Conservation (phyloP, 257 asterid genomes). For the Nyctanthes arbortristis region DNA sequence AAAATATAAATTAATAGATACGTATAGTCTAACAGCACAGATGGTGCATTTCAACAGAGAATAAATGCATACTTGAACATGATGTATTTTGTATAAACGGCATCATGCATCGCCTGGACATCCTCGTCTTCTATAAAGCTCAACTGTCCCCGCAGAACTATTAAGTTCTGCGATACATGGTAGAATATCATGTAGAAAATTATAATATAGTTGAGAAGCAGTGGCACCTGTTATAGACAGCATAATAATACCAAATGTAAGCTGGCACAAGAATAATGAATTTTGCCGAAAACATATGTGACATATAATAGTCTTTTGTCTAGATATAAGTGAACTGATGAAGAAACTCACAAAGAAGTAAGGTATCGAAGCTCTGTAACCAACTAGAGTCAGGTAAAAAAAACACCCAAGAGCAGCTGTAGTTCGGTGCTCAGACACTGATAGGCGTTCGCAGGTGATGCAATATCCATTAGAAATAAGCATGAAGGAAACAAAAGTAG, state of each 20-base stretch:
- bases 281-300: neutral
- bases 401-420: slow-evolving; percentile 61
- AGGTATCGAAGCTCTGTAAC: slow-evolving; percentile 80
- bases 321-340: neutral
- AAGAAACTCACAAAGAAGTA: slow-evolving; percentile 71
- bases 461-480: slow-evolving; percentile 83
- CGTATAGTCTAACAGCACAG: neutral
- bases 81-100: slow-evolving; percentile 64
- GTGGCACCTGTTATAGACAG: slow-evolving; percentile 43
- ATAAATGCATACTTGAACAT: slow-evolving; percentile 70
- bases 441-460: slow-evolving; percentile 73
- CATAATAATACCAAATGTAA: neutral
- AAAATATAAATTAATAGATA: neutral
- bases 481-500: slow-evolving; percentile 59
- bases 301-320: neutral
- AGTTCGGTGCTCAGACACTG: slow-evolving; percentile 64
- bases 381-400: slow-evolving; percentile 77
- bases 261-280: neutral
- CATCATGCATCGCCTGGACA: slow-evolving; percentile 70
- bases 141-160: slow-evolving; percentile 64
- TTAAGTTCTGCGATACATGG: slow-evolving; percentile 64
- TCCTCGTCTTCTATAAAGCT: slow-evolving; percentile 65
- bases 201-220: slow-evolving; percentile 54
- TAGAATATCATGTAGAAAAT: slow-evolving; percentile 65
- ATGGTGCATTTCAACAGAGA: neutral